Percentiles rank a stretch among this genome's conserved stretches.
These are phyloP conservation scores for Rhodotorula diobovata DNA, from an alignment of 768 basidiomycete species.

Conservation along the genomic window DNA sequence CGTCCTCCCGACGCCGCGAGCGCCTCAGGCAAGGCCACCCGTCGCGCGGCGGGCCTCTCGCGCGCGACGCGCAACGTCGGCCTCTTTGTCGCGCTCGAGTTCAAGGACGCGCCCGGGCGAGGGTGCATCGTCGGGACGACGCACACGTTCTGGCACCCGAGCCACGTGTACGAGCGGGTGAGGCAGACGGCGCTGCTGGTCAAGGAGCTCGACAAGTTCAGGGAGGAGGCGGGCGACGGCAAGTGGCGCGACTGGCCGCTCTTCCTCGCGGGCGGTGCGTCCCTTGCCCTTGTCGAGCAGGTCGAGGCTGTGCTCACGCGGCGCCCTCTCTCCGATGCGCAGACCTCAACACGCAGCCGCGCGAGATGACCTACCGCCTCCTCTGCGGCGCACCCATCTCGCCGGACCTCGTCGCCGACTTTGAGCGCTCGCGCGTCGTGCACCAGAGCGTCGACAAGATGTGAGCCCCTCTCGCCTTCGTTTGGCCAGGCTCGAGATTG, in stretches of 20 bases:
- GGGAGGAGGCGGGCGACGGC: conserved; percentile 48
- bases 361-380: conserved; percentile 75
- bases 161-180: conserved; percentile 71
- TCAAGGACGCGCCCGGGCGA: conserved; percentile 47
- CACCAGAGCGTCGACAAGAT: conserved; percentile 36
- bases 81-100: conserved; percentile 60
- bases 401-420: conserved; percentile 54
- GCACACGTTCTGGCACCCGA: conserved; percentile 93
- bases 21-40: not conserved
- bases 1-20: conserved; percentile 24
- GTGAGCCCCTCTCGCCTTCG: not conserved
- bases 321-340: not conserved
- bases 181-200: conserved; percentile 68
- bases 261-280: conserved; percentile 73
- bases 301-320: not conserved
- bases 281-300: not conserved
- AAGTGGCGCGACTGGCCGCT: conserved; percentile 63
- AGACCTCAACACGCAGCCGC: conserved; percentile 90
- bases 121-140: conserved; percentile 80
- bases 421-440: conserved; percentile 29
- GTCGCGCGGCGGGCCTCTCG: conserved; percentile 18
- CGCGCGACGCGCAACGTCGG: conserved; percentile 37
- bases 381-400: not conserved
- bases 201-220: conserved; percentile 60
- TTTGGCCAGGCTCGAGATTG: too few species aligned